Percentiles rank a stretch among this genome's conserved stretches.
Conservation (phyloP, 768 basidiomycete species). For the Amanita phalloides region DNA sequence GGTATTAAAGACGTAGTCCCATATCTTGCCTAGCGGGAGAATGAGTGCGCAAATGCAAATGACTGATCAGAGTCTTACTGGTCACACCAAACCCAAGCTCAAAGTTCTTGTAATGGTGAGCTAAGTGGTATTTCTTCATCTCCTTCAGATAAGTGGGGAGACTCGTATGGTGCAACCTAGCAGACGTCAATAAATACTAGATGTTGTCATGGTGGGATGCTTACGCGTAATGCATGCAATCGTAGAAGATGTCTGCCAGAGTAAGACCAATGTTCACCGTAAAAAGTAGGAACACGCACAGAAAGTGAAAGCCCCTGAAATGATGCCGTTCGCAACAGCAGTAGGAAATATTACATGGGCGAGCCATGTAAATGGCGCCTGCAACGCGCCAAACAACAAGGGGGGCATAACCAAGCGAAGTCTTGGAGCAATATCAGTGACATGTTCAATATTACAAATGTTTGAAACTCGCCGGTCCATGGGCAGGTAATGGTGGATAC, state of each 20-base stretch:
- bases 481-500: conserved; percentile 94
- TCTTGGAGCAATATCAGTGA: conserved; percentile 22
- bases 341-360: conserved; percentile 76
- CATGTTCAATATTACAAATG: not conserved
- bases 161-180: conserved; percentile 73
- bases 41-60: not conserved
- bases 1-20: conserved; percentile 91
- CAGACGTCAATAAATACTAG: conserved; percentile 7
- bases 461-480: conserved; percentile 68
- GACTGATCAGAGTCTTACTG: conserved; percentile 35
- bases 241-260: conserved; percentile 64
- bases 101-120: conserved; percentile 97
- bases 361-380: conserved; percentile 80
- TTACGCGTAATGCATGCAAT: conserved; percentile 88
- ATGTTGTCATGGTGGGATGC: conserved; percentile 16
- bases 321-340: conserved; percentile 83
- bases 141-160: conserved; percentile 80
- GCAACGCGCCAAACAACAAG: conserved; percentile 61
- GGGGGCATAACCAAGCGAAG: conserved; percentile 98
- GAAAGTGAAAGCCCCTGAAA: conserved; percentile 72
- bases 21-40: conserved; percentile 62
- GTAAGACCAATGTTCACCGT: not conserved
- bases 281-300: conserved; percentile 34
- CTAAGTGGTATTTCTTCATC: conserved; percentile 96
- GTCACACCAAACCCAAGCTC: conserved; percentile 97